Evolutionary conservation across 208 protist genomes (phyloP).

Genomic region (Sergeia podlipaevii): DNA sequence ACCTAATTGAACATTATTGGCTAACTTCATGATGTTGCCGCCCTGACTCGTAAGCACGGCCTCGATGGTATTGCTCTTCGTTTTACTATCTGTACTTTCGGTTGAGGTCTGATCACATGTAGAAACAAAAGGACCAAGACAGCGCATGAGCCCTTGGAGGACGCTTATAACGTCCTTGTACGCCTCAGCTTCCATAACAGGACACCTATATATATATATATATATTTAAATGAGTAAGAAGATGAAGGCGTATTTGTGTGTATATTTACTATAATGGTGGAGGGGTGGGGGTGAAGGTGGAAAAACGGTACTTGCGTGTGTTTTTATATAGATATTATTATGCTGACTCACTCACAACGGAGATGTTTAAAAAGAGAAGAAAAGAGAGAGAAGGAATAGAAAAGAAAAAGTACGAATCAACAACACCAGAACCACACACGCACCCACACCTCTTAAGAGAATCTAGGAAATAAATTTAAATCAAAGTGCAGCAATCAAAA

Average conservation of each 20-base stretch:
- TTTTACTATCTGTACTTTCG: background rate
- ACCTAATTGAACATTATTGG: background rate
- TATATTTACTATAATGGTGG: background rate
- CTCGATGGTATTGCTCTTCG: constrained; percentile 8
- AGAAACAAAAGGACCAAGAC: too few species aligned
- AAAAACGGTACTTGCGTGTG: too few species aligned
- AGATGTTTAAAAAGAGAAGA: background rate
- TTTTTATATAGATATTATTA: constrained; percentile 2
- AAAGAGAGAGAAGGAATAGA: constrained; percentile 10
- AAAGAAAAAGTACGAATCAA: constrained; percentile 1
- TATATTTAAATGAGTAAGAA: constrained; percentile 5
- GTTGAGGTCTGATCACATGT: too few species aligned
- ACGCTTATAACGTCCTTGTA: too few species aligned
- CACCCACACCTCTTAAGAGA: too few species aligned
- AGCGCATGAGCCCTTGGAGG: too few species aligned
- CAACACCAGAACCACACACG: too few species aligned
- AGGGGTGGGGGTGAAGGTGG: too few species aligned
- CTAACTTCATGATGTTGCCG: too few species aligned
- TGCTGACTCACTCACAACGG: background rate
- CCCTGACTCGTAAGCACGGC: too few species aligned
- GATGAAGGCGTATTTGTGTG: background rate
- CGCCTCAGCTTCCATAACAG: too few species aligned
- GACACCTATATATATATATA: too few species aligned
- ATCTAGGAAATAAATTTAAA: background rate
- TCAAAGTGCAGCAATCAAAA: background rate